Conservation (phyloP, 176 grass and related monocot genomes). For the bread wheat (Triticum aestivum) region DNA sequence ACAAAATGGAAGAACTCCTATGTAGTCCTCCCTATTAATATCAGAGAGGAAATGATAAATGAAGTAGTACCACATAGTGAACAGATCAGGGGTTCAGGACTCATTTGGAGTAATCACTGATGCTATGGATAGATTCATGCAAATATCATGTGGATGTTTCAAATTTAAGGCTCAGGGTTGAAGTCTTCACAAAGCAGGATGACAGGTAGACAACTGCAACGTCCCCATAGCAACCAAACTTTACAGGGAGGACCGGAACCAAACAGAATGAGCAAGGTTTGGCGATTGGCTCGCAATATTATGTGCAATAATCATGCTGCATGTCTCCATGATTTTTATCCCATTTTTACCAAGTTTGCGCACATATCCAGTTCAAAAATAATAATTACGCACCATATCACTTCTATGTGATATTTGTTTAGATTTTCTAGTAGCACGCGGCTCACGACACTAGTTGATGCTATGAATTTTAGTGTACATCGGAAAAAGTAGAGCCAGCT, state of each 20-base stretch:
- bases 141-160: neutral
- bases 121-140: conserved; percentile 4
- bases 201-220: neutral
- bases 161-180: conserved; percentile 10
- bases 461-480: neutral
- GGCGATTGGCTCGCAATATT: neutral
- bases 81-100: neutral
- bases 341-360: neutral
- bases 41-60: neutral
- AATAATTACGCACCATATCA: neutral
- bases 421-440: neutral
- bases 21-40: neutral
- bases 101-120: neutral
- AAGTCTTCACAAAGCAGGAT: neutral
- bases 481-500: neutral
- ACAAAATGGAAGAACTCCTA: neutral
- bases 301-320: neutral
- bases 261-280: neutral
- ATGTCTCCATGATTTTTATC: neutral
- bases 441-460: neutral
- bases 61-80: neutral
- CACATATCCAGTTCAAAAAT: neutral
- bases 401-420: neutral
- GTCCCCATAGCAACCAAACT: conserved; percentile 4
- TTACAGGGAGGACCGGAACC: neutral